Conservation (phyloP, 164 flowering plant genomes). For the Amborella trichopoda region DNA sequence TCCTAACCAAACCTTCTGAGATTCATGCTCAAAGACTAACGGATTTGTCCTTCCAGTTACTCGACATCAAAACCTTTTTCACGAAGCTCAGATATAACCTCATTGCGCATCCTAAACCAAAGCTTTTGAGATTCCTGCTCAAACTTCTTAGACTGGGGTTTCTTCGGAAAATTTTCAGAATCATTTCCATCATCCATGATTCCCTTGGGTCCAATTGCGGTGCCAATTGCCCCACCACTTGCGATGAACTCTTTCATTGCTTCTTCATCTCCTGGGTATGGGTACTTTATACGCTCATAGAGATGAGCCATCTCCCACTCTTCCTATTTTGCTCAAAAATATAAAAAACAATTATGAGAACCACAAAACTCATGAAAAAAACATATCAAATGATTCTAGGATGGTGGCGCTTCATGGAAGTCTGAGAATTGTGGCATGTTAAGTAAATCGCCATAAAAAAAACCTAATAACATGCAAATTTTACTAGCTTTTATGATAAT, state of each 20-base stretch:
- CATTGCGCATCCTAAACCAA: conserved; percentile 86
- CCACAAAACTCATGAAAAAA: no score
- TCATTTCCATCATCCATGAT: conserved; percentile 37
- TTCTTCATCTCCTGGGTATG: conserved; percentile 87
- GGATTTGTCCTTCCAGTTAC: no score
- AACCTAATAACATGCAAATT: no score
- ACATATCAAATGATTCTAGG: no score
- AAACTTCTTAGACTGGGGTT: conserved; percentile 56
- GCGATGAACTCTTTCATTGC: conserved; percentile 84
- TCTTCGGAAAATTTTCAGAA: conserved; percentile 35
- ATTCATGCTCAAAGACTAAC: conserved; percentile 63
- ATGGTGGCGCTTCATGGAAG: no score
- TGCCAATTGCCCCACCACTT: conserved; percentile 79
- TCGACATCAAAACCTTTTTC: conserved; percentile 78
- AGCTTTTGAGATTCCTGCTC: conserved; percentile 68
- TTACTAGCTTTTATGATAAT: no score
- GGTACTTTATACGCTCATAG: conserved; percentile 60
- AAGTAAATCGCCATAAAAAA: no score
- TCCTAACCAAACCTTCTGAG: conserved; percentile 70
- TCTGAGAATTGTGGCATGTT: no score
- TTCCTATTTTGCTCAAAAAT: conserved; percentile 19
- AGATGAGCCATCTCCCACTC: conserved; percentile 78
- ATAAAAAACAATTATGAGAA: background rate
- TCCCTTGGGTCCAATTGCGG: conserved; percentile 76
- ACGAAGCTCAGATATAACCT: conserved; percentile 72